These are phyloP conservation scores for Cystobasidiaceae sp. DNA, from an alignment of 1,284 basidiomycete genomes.

Conservation along the genomic window DNA sequence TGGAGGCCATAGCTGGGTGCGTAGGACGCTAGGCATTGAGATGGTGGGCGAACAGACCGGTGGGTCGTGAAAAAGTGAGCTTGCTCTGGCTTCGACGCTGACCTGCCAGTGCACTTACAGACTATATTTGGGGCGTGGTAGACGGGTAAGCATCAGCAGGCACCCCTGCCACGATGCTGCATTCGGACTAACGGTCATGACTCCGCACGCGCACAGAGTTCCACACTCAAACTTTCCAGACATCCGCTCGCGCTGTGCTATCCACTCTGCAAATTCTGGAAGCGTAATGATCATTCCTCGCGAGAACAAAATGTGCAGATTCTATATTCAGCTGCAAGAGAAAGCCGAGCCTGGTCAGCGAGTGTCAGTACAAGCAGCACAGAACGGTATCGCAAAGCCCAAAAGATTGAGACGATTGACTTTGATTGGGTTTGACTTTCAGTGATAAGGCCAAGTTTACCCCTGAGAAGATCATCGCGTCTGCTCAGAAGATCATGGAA, in stretches of 20 bases:
- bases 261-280: constrained; percentile 56
- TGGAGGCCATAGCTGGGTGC: constrained; percentile 73
- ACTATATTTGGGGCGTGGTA: constrained; percentile 69
- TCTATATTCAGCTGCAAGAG: constrained; percentile 67
- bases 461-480: constrained; percentile 60
- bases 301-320: constrained; percentile 57
- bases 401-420: constrained; percentile 43
- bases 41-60: constrained; percentile 71
- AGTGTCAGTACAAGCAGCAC: constrained; percentile 15
- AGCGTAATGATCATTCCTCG: constrained; percentile 69
- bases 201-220: constrained; percentile 56
- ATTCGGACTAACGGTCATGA: background rate
- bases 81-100: background rate
- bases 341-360: constrained; percentile 38
- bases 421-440: constrained; percentile 53
- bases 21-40: constrained; percentile 60
- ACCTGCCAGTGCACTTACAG: constrained; percentile 40
- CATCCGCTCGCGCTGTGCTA: constrained; percentile 62
- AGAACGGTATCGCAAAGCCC: background rate
- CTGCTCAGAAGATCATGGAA: constrained; percentile 59
- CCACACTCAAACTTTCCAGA: constrained; percentile 74
- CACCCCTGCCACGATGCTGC: background rate
- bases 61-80: constrained; percentile 34
- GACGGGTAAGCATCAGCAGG: constrained; percentile 1
- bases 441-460: constrained; percentile 60